phyloP scores from a whole-genome alignment of 805 yeast species.

The Yamadazyma endophytica region DNA sequence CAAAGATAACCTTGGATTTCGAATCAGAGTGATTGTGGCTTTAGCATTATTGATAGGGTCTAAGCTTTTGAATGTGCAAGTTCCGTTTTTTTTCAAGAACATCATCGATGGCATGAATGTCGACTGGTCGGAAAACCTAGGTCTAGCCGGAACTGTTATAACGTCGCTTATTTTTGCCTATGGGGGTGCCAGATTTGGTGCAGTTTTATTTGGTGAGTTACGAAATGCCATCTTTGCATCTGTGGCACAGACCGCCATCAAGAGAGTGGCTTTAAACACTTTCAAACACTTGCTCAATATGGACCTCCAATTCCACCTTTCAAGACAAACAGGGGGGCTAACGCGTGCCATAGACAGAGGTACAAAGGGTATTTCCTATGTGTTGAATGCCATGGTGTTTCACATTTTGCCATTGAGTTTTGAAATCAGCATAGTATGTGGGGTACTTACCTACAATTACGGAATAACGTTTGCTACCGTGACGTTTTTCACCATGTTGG shows the following conservation, averaged over 20 bases:
- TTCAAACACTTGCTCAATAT: constrained; percentile 77
- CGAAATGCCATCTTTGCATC: constrained; percentile 94
- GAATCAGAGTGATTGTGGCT: constrained; percentile 72
- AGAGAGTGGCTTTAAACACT: constrained; percentile 83
- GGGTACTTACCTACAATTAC: constrained; percentile 88
- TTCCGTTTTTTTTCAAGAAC: constrained; percentile 85
- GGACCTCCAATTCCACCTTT: constrained; percentile 85
- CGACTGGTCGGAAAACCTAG: constrained; percentile 67
- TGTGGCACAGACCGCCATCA: constrained; percentile 92
- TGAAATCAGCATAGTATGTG: constrained; percentile 90
- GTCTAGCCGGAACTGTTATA: constrained; percentile 63
- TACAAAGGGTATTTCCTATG: constrained; percentile 94
- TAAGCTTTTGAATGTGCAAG: constrained; percentile 87
- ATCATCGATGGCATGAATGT: constrained; percentile 91
- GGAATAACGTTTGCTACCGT: constrained; percentile 87
- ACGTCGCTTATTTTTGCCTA: constrained; percentile 72
- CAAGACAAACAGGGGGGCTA: constrained; percentile 92
- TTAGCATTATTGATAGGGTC: constrained; percentile 70
- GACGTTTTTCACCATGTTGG: constrained; percentile 82
- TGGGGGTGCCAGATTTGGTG: constrained; percentile 91
- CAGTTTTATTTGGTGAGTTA: constrained; percentile 90
- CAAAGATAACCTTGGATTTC: constrained; percentile 58
- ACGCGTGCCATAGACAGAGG: constrained; percentile 97
- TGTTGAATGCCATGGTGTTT: constrained; percentile 93
- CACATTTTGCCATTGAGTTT: constrained; percentile 90